A percentile compares a stretch with the other conserved stretches of the same genome.
These are phyloP conservation scores for Chaetomium sp. DNA, from an alignment of 2,329 filamentous ascomycete species.

Conservation along the genomic window DNA sequence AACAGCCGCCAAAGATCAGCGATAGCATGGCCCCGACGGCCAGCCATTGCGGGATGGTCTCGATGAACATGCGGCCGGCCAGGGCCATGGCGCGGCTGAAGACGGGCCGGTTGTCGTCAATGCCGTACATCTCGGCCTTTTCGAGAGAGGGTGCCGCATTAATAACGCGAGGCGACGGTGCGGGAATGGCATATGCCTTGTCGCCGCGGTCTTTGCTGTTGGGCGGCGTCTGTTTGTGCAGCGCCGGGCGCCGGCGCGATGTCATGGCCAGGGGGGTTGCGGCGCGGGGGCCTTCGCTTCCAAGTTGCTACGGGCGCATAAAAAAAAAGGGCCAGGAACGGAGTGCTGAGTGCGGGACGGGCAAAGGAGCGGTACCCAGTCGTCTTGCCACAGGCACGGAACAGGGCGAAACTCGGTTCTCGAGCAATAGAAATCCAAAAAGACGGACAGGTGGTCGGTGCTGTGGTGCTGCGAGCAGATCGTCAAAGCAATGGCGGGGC, in stretches of 20 bases:
- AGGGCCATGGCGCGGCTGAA: conserved; percentile 54
- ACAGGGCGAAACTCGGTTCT: conserved; percentile 9
- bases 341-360: background rate
- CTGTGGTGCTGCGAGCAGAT: background rate
- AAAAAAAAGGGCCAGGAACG: conserved; percentile 29
- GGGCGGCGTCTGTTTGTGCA: conserved; percentile 36
- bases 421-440: conserved; percentile 2
- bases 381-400: background rate
- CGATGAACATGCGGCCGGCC: conserved; percentile 56
- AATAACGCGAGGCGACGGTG: conserved; percentile 51
- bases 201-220: conserved; percentile 35
- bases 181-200: conserved; percentile 31
- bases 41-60: conserved; percentile 64
- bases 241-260: conserved; percentile 36
- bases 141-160: conserved; percentile 57
- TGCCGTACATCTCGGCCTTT: conserved; percentile 58
- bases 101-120: conserved; percentile 54
- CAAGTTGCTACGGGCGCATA: conserved; percentile 28
- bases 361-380: conserved; percentile 9
- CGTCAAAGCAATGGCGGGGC: background rate
- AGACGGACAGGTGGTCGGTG: background rate
- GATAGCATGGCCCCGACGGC: conserved; percentile 69
- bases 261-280: conserved; percentile 34
- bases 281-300: conserved; percentile 26
- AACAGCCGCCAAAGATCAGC: conserved; percentile 83